These are phyloP conservation scores for Amanita rubescens DNA, from an alignment of 768 basidiomycete genomes.

Conservation along the genomic window DNA sequence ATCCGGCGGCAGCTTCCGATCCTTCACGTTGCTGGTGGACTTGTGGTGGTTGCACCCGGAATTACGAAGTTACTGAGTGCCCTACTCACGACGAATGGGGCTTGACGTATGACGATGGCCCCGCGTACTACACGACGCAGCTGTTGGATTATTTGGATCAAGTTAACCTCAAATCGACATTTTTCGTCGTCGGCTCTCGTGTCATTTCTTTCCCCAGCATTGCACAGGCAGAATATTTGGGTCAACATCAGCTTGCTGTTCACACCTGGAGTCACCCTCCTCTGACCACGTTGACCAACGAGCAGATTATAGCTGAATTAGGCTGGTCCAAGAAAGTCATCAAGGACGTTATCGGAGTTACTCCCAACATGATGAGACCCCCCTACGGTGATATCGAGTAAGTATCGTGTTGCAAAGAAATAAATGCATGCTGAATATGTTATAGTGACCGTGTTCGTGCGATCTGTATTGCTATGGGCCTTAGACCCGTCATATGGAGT, in stretches of 20 bases:
- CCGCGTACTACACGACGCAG: slow-evolving; percentile 67
- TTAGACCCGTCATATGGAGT: slow-evolving; percentile 83
- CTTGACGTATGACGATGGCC: slow-evolving; percentile 71
- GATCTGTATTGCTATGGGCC: slow-evolving; percentile 74
- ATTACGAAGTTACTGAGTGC: slow-evolving; percentile 70
- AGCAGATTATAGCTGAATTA: slow-evolving; percentile 79
- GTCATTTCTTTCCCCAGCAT: slow-evolving; percentile 61
- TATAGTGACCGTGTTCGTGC: slow-evolving; percentile 79
- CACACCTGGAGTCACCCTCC: slow-evolving; percentile 66
- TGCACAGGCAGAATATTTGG: slow-evolving; percentile 70
- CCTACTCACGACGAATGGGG: slow-evolving; percentile 55
- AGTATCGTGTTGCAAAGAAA: slow-evolving; percentile 14
- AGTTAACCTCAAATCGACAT: slow-evolving; percentile 66
- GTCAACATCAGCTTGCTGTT: slow-evolving; percentile 69
- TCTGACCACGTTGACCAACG: slow-evolving; percentile 69
- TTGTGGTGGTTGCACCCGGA: slow-evolving; percentile 60
- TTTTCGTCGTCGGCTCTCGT: slow-evolving; percentile 85
- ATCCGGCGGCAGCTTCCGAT: slow-evolving; percentile 49
- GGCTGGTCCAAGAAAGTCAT: slow-evolving; percentile 86
- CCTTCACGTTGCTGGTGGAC: slow-evolving; percentile 71
- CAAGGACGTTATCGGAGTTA: slow-evolving; percentile 71
- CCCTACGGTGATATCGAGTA: slow-evolving; percentile 79
- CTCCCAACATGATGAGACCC: slow-evolving; percentile 74
- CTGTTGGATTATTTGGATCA: slow-evolving; percentile 65
- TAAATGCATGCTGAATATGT: slow-evolving; percentile 7